Base-by-base conservation (phyloP, 73 alveolate genomes). In the Uronychia setigera region DNA sequence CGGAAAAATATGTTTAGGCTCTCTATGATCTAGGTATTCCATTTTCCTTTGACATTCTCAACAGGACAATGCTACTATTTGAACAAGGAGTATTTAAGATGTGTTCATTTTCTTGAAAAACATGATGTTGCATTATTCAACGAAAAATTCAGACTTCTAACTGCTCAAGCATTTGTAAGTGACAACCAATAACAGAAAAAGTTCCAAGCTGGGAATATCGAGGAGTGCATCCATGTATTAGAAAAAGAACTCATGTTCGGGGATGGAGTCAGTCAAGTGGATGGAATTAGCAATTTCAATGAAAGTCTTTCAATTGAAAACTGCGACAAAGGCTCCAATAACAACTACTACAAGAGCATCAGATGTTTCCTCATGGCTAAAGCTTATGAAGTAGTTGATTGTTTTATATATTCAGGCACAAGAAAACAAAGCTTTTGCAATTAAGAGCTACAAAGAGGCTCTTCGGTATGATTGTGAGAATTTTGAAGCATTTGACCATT, bases 41-140 rank as follows among this genome's bases (percentile, higher is more conserved):
- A 26, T 11, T 19, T 74, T 74, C 31, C 25, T 29, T 32, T 29
- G 28, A 26, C 46, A 35, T 35, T 34, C 67, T 28, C 1, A 9
- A 29, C 84, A 79, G 98, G 96, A 5, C 81, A 94, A 77, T 93
- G 98, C 77, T 91, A 93, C 79, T 95, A 84, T 79, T 80, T 92
- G 60, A 96, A 96, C 91, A 88, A 96, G 86, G 99, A 96, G 90
- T 96, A 93, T 89, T 82, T 96, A 58, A 80, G 99, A 33, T 95
- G 98, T 35, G 96, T 91, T 30, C 85, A 94, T 77, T 83, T 96
- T 34, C 84, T 96, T 34, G 97, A 96, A 84, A 94, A 94, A 80
- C 90, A 83, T 78, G 93, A 96, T 35, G 87, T 93, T 59, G 82
- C 91, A 0, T 90, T 91, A 76, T 88, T 85, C 81, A 84, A 87